phyloP scores from a whole-genome alignment of 768 basidiomycete genomes.

The Phylloporus sp. region DNA sequence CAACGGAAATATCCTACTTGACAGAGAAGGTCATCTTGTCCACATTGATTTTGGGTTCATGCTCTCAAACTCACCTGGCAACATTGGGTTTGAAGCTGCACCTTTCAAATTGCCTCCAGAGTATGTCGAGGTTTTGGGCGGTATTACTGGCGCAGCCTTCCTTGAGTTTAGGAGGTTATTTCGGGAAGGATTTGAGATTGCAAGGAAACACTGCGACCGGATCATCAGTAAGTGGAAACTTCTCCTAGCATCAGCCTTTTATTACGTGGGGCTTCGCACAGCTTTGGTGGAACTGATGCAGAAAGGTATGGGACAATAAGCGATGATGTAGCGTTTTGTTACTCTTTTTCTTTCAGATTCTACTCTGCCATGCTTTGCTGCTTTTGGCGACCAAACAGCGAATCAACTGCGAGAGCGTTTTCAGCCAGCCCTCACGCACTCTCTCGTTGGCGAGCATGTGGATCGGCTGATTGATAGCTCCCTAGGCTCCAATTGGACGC shows the following conservation, averaged over 20 bases:
- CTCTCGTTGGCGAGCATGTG: slow-evolving; percentile 81
- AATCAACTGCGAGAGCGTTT: slow-evolving; percentile 87
- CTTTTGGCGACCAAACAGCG: slow-evolving; percentile 89
- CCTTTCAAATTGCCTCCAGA: slow-evolving; percentile 96
- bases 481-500: slow-evolving; percentile 90
- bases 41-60: slow-evolving; percentile 99
- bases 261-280: slow-evolving; percentile 23
- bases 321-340: not conserved
- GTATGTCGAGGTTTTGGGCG: slow-evolving; percentile 94
- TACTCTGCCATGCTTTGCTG: slow-evolving; percentile 82
- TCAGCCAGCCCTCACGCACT: slow-evolving; percentile 85
- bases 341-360: slow-evolving; percentile 54
- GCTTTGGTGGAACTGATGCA: slow-evolving; percentile 97
- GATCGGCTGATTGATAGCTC: slow-evolving; percentile 88
- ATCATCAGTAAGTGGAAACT: slow-evolving; percentile 68
- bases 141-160: slow-evolving; percentile 70
- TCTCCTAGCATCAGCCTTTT: not conserved
- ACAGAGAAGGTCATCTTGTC: slow-evolving; percentile 90
- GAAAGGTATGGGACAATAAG: slow-evolving; percentile 54
- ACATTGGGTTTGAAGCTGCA: slow-evolving; percentile 98
- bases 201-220: slow-evolving; percentile 93
- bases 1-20: slow-evolving; percentile 96
- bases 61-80: slow-evolving; percentile 93
- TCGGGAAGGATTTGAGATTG: slow-evolving; percentile 89
- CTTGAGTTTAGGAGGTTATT: slow-evolving; percentile 84